Evolutionary conservation across 768 basidiomycete genomes (phyloP).

Genomic region (Lyophyllum atratum): DNA sequence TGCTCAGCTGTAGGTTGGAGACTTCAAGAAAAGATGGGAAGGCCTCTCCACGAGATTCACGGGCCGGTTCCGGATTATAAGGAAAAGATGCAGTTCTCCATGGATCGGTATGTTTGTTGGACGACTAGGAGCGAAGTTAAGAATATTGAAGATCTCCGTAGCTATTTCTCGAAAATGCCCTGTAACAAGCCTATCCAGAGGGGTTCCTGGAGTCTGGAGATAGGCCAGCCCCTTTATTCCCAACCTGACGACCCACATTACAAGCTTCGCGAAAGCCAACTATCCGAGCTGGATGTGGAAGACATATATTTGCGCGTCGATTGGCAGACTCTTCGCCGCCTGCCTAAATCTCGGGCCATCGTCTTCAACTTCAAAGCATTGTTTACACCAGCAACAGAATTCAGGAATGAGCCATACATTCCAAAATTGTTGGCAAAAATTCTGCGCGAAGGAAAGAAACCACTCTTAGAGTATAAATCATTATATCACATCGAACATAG

Average conservation of each 20-base stretch:
- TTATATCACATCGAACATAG: constrained; percentile 43
- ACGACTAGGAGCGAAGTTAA: background rate
- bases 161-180: constrained; percentile 50
- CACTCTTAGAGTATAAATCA: constrained; percentile 46
- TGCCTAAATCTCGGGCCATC: constrained; percentile 49
- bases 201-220: constrained; percentile 52
- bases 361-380: constrained; percentile 57
- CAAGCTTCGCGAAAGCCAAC: constrained; percentile 31
- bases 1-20: constrained; percentile 55
- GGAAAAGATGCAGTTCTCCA: constrained; percentile 48
- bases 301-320: constrained; percentile 51
- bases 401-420: constrained; percentile 48
- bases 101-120: constrained; percentile 42
- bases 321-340: constrained; percentile 54
- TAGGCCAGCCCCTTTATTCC: constrained; percentile 49
- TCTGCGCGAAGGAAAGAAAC: constrained; percentile 37
- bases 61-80: constrained; percentile 50
- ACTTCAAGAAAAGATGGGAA: constrained; percentile 48
- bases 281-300: constrained; percentile 36
- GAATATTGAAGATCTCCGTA: constrained; percentile 15
- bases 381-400: constrained; percentile 48
- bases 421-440: constrained; percentile 47
- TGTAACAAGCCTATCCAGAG: constrained; percentile 52
- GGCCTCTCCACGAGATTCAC: constrained; percentile 46
- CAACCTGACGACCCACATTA: constrained; percentile 42